Conservation (phyloP, 75 land plant genomes). For the Picea glauca region DNA sequence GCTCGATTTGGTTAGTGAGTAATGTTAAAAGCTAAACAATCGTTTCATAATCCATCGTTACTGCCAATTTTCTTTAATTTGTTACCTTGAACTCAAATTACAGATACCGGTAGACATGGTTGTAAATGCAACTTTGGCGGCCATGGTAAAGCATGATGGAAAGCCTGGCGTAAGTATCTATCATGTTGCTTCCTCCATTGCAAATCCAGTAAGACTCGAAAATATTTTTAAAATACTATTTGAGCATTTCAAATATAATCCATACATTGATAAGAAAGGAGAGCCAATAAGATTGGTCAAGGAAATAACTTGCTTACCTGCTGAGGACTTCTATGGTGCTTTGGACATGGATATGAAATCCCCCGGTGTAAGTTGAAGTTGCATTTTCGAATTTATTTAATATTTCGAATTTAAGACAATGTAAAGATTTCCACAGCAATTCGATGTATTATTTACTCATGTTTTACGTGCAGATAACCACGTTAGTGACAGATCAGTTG, state of each 20-base stretch:
- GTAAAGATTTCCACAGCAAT: no score
- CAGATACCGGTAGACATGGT: constrained; percentile 95
- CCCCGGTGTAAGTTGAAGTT: no score
- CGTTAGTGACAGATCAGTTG: constrained; percentile 56
- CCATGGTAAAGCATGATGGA: constrained; percentile 69
- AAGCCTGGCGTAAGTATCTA: constrained; percentile 48
- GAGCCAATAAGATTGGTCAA: constrained; percentile 42
- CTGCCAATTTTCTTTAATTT: no score
- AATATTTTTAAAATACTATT: constrained; percentile 30
- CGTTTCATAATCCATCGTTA: no score
- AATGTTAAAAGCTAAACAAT: no score
- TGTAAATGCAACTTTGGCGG: constrained; percentile 79
- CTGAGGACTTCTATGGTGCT: no score
- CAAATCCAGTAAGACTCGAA: constrained; percentile 60
- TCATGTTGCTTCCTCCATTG: constrained; percentile 77
- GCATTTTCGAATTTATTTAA: no score
- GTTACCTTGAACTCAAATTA: not conserved
- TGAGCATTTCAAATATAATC: constrained; percentile 60
- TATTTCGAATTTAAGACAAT: no score
- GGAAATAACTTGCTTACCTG: constrained; percentile 14
- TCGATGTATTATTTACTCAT: no score
- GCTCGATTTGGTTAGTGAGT: constrained; percentile 32
- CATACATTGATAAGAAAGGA: constrained; percentile 62
- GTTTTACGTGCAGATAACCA: no score
- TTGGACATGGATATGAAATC: no score